Conservation (phyloP, 1,284 basidiomycete genomes). For the Rhizoctonia solani region DNA sequence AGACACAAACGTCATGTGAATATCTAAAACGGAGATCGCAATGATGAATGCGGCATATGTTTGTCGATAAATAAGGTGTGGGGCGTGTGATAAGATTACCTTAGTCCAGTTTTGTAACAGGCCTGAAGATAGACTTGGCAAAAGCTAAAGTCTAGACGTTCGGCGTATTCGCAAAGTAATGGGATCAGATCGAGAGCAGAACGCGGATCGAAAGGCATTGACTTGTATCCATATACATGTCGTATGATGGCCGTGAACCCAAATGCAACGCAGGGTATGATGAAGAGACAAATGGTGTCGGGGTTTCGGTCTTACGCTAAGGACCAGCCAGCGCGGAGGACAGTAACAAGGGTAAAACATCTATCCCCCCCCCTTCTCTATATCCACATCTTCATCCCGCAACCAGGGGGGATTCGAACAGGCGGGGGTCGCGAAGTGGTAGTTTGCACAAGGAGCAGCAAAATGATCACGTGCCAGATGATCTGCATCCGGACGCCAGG, state of each 20-base stretch:
- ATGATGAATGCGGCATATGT: too few species aligned
- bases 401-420: too few species aligned
- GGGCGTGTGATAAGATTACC: too few species aligned
- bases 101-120: neutral
- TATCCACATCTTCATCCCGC: too few species aligned
- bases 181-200: slow-evolving; percentile 17
- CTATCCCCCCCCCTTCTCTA: too few species aligned
- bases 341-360: too few species aligned
- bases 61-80: too few species aligned
- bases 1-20: neutral
- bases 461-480: slow-evolving; percentile 8
- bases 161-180: neutral
- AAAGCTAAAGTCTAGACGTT: neutral
- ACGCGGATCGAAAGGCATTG: neutral
- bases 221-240: slow-evolving; percentile 7
- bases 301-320: neutral
- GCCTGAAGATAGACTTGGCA: slow-evolving; percentile 5
- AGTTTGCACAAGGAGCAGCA: neutral
- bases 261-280: neutral
- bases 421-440: neutral
- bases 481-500: slow-evolving; percentile 30
- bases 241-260: neutral
- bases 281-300: neutral
- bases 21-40: neutral
- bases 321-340: neutral